Percentiles rank a stretch among this genome's conserved stretches.
These are phyloP conservation scores for Earliella scabrosa DNA, from an alignment of 1,284 basidiomycete genomes.

Conservation along the genomic window DNA sequence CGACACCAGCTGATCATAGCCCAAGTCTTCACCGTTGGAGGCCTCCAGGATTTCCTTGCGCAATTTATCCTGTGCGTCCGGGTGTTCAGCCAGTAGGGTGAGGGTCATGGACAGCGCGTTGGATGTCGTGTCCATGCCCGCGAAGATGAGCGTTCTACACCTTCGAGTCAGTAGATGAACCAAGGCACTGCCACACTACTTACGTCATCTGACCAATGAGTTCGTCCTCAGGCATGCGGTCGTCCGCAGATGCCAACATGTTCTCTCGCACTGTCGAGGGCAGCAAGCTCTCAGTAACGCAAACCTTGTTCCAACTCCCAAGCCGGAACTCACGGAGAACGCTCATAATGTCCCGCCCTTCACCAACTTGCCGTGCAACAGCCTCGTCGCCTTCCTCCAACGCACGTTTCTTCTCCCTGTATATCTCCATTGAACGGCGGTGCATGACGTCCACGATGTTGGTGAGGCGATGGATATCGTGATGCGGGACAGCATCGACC, in stretches of 20 bases:
- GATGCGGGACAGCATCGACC: background rate
- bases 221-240: slow-evolving; percentile 30
- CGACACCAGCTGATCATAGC: slow-evolving; percentile 17
- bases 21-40: slow-evolving; percentile 4
- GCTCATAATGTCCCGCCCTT: slow-evolving; percentile 8
- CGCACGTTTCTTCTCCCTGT: slow-evolving; percentile 41
- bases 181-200: background rate
- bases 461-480: background rate
- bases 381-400: slow-evolving; percentile 16
- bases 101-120: slow-evolving; percentile 9
- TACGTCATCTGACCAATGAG: slow-evolving; percentile 30
- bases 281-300: background rate
- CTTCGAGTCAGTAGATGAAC: slow-evolving; percentile 35
- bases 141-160: slow-evolving; percentile 9
- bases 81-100: slow-evolving; percentile 3
- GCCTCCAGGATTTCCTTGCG: slow-evolving; percentile 7
- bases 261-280: slow-evolving; percentile 24
- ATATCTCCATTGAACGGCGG: slow-evolving; percentile 41
- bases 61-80: slow-evolving; percentile 5
- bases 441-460: slow-evolving; percentile 42
- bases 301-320: too few species aligned
- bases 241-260: slow-evolving; percentile 18
- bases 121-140: slow-evolving; percentile 17
- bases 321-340: slow-evolving; percentile 5
- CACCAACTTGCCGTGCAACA: background rate